Conservation (phyloP, 768 basidiomycete species). For the Tubosaeta sp. region DNA sequence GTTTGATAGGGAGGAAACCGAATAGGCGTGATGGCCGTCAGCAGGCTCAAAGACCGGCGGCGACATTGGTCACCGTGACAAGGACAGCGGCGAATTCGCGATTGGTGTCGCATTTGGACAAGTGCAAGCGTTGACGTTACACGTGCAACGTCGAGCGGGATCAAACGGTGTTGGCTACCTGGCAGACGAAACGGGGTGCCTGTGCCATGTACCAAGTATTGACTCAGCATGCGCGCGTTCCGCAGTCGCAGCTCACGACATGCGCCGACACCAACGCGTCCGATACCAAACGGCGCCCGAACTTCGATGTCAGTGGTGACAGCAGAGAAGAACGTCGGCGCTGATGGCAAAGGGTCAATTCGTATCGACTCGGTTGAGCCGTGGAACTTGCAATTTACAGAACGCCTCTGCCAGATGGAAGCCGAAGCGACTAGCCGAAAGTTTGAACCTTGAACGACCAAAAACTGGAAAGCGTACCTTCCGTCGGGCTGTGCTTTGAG, state of each 20-base stretch:
- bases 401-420: neutral
- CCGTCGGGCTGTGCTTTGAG: neutral
- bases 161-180: neutral
- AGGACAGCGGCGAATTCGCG: neutral
- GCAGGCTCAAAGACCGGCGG: neutral
- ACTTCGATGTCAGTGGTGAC: neutral
- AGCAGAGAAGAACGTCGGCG: neutral
- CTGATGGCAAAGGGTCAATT: neutral
- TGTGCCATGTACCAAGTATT: neutral
- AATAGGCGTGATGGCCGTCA: neutral
- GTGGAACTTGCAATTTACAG: neutral
- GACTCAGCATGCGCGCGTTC: slow-evolving; percentile 11
- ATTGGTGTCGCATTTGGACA: neutral
- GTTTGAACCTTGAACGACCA: neutral
- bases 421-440: neutral
- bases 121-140: slow-evolving; percentile 19
- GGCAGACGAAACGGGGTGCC: neutral
- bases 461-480: neutral
- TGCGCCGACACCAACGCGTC: neutral
- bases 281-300: neutral
- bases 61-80: neutral
- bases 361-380: neutral
- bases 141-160: slow-evolving; percentile 27
- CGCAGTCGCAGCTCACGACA: neutral
- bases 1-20: slow-evolving; percentile 7